phyloP scores from a whole-genome alignment of 192 early-diverging fungal genomes.

The Chytriomyces sp. region DNA sequence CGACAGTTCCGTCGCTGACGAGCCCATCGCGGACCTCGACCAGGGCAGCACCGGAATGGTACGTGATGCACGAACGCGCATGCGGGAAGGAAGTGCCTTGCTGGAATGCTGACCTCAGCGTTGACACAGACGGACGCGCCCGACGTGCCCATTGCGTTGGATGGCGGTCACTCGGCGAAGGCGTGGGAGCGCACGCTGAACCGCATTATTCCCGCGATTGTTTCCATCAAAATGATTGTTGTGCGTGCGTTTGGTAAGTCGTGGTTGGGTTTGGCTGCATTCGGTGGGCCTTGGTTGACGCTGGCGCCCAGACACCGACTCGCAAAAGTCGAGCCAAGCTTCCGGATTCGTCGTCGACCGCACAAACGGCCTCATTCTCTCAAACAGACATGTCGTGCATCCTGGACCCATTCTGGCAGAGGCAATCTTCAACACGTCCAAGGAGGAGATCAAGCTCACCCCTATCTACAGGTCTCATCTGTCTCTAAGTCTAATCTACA shows the following conservation, averaged over 20 bases:
- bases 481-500: constrained; percentile 50
- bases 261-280: background rate
- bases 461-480: constrained; percentile 59
- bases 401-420: constrained; percentile 63
- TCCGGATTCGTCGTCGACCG: constrained; percentile 81
- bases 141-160: too few species aligned
- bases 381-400: constrained; percentile 73
- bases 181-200: constrained; percentile 74
- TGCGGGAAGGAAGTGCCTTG: too few species aligned
- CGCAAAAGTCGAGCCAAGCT: constrained; percentile 68
- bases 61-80: too few species aligned
- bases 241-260: constrained; percentile 51
- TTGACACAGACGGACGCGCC: too few species aligned
- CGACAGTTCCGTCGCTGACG: too few species aligned
- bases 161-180: constrained; percentile 3
- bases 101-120: too few species aligned
- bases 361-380: constrained; percentile 62
- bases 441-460: constrained; percentile 71
- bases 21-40: too few species aligned
- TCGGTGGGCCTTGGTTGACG: background rate
- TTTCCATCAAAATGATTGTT: constrained; percentile 71
- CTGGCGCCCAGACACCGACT: constrained; percentile 63
- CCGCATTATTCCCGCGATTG: constrained; percentile 68
- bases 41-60: too few species aligned
- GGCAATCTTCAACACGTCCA: constrained; percentile 42